Conservation (phyloP, 2,329 filamentous ascomycete species). For the Thielaviopsis populi region DNA sequence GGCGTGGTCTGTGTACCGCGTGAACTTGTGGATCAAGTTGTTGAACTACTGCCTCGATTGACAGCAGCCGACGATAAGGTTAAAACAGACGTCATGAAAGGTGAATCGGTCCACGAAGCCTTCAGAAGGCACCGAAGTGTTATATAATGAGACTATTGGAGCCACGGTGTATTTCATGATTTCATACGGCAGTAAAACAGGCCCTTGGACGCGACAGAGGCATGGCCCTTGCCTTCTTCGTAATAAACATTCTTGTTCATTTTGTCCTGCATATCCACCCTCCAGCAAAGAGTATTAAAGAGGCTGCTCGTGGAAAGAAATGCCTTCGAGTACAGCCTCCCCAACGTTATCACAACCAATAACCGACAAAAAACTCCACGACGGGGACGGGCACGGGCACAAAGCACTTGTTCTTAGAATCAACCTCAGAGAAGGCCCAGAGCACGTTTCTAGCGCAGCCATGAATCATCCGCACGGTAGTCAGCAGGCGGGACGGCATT, state of each 20-base stretch:
- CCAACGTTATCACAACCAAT: too few species aligned
- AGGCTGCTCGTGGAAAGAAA: too few species aligned
- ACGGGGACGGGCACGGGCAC: too few species aligned
- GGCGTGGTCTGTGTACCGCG: slow-evolving; percentile 54
- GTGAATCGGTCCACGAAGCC: slow-evolving; percentile 48
- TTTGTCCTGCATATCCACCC: too few species aligned
- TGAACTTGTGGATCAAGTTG: slow-evolving; percentile 41
- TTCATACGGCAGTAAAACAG: not conserved
- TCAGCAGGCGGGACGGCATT: slow-evolving; percentile 11
- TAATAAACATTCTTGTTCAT: too few species aligned
- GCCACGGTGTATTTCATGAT: not conserved
- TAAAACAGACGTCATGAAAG: slow-evolving; percentile 48
- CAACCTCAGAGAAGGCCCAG: not conserved
- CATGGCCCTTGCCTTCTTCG: not conserved
- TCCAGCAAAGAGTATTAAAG: too few species aligned
- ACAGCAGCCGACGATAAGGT: slow-evolving; percentile 41
- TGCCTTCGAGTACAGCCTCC: too few species aligned
- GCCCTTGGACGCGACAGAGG: not conserved
- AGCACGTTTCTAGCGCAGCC: slow-evolving; percentile 14
- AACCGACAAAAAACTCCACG: too few species aligned
- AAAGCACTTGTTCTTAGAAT: not conserved
- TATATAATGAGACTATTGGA: slow-evolving; percentile 18
- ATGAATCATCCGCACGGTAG: slow-evolving; percentile 15
- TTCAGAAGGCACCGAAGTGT: slow-evolving; percentile 42
- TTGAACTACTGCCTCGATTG: slow-evolving; percentile 42